phyloP scores from a whole-genome alignment of 495 filamentous ascomycete genomes.

The Bathelium albidoporum region DNA sequence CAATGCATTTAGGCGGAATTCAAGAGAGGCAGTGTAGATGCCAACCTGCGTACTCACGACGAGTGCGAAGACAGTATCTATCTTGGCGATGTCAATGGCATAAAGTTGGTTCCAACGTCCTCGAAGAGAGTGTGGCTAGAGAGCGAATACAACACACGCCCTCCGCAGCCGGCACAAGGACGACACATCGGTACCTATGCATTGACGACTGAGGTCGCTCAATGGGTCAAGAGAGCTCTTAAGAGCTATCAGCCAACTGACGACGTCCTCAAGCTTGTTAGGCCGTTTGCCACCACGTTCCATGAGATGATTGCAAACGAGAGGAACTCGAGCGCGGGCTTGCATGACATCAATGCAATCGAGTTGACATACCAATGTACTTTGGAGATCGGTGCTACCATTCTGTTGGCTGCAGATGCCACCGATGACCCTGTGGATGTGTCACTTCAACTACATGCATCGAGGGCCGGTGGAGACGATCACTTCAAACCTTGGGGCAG shows the following conservation, averaged over 20 bases:
- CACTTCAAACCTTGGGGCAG: neutral
- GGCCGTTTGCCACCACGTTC: neutral
- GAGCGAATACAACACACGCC: neutral
- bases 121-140: neutral
- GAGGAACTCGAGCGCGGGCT: neutral
- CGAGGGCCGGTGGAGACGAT: neutral
- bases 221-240: neutral
- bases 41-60: neutral
- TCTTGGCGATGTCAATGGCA: neutral
- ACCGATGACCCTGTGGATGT: neutral
- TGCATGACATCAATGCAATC: neutral
- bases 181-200: neutral
- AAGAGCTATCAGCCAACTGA: neutral
- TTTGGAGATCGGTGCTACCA: neutral
- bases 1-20: neutral
- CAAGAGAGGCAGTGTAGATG: neutral
- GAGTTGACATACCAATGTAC: neutral
- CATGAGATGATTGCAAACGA: neutral
- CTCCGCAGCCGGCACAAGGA: neutral
- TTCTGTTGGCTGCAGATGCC: neutral
- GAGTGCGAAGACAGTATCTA: neutral
- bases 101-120: neutral
- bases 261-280: neutral
- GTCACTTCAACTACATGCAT: neutral
- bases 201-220: neutral